phyloP scores from a whole-genome alignment of 2,329 filamentous ascomycete genomes.

The Claviceps sp. region DNA sequence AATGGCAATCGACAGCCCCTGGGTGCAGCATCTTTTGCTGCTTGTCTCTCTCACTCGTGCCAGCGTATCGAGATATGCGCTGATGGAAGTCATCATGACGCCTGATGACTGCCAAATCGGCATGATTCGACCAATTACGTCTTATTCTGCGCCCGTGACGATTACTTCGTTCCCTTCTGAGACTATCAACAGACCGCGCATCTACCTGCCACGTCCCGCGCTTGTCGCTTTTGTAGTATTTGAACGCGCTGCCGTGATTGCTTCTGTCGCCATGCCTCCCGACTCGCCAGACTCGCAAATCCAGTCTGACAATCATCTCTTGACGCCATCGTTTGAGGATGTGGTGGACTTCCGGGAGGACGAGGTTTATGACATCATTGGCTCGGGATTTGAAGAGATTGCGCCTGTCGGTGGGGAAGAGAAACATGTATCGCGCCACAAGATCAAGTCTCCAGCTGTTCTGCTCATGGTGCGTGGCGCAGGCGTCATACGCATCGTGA shows the following conservation, averaged over 20 bases:
- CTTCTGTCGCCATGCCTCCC: conserved; percentile 54
- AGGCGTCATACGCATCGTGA: conserved; percentile 45
- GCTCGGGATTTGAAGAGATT: conserved; percentile 50
- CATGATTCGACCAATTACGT: conserved; percentile 54
- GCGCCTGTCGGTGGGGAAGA: conserved; percentile 28
- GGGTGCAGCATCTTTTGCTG: conserved; percentile 45
- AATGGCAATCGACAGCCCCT: conserved; percentile 34
- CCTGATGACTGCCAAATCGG: conserved; percentile 41
- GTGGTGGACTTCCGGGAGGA: conserved; percentile 64
- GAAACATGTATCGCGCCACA: conserved; percentile 35
- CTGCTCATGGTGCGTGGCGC: conserved; percentile 49
- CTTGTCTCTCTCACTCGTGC: conserved; percentile 44
- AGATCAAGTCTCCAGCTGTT: conserved; percentile 47
- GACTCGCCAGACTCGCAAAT: conserved; percentile 68
- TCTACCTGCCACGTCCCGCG: conserved; percentile 67
- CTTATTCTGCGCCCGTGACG: conserved; percentile 43
- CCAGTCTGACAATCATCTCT: conserved; percentile 48
- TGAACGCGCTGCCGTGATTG: conserved; percentile 61
- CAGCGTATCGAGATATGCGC: conserved; percentile 48
- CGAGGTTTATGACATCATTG: conserved; percentile 48
- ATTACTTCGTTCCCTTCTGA: conserved; percentile 25
- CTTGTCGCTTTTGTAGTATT: conserved; percentile 76
- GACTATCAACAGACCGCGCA: conserved; percentile 36
- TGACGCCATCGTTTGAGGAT: conserved; percentile 67
- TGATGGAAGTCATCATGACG: conserved; percentile 58